Evolutionary conservation across 192 early-diverging fungal genomes (phyloP).

Genomic region (Umbelopsis sp.): DNA sequence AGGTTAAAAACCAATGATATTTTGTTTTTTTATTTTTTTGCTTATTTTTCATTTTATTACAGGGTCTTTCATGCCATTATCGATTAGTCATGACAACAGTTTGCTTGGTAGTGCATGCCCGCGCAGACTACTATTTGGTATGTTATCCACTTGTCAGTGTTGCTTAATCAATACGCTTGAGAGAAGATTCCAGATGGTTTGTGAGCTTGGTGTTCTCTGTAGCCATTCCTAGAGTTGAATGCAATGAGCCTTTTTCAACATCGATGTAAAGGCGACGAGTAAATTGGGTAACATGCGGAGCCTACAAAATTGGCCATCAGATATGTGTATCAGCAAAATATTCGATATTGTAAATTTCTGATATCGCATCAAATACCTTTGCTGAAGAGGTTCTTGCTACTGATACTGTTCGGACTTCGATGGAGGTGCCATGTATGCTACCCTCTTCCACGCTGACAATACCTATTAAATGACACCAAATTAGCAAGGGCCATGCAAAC

Average conservation of each 20-base stretch:
- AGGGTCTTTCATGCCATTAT: too few species aligned
- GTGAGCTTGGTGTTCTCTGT: not conserved
- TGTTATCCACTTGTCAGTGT: not conserved
- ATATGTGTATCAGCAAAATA: not conserved
- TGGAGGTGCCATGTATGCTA: not conserved
- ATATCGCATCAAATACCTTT: not conserved
- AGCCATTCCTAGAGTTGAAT: conserved; percentile 17
- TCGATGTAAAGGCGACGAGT: not conserved
- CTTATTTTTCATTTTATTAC: too few species aligned
- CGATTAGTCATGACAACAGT: not conserved
- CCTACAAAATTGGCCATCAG: not conserved
- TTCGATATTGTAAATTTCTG: not conserved
- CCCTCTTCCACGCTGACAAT: conserved; percentile 25
- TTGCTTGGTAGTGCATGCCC: not conserved
- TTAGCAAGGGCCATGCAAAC: not conserved
- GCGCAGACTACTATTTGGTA: not conserved
- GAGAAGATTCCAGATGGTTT: conserved; percentile 11
- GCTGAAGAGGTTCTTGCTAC: conserved; percentile 12
- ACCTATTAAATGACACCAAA: not conserved
- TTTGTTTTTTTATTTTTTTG: too few species aligned
- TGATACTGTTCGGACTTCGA: not conserved
- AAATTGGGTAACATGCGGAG: conserved; percentile 6
- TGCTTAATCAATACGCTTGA: conserved; percentile 15
- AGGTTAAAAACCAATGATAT: too few species aligned
- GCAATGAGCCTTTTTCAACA: not conserved